Base-by-base conservation (phyloP, 225 moss, liverwort and hornwort species). In the Sphagnum tenellum region DNA sequence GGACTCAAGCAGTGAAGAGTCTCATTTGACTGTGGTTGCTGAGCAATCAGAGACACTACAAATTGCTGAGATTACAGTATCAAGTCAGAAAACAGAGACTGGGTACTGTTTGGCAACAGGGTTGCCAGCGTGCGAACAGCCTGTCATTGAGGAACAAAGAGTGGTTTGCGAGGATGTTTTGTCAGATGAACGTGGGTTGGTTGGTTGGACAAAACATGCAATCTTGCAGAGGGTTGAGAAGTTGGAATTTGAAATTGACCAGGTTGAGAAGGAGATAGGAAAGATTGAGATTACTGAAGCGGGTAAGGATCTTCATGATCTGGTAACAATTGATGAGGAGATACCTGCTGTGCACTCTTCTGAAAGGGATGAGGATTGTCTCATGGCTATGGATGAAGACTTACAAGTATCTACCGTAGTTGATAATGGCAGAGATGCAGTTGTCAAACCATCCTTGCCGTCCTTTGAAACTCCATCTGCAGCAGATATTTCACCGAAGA, bases 301-400 rank as follows among this genome's bases (percentile, higher is more conserved):
- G 52, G 51, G 3, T 8, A 46, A 14, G 48, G 67, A 59, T 4
- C 29, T 8, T 49, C 12, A 13, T 58, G 67, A 47, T 59, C 61
- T 71, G 63, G 53, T 52, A 73, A 54, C 13, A 57, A 60, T 61
- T 47, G 64, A 61, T 47, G 59, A 45, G 60, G 46, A 45, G 66
- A 60, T 71, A 47, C 61, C 59, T 68, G 52, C 63, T 64, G 6
- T 57, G 63, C 66, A 61, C 55, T 58, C 62, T 55, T 12, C 64
- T 45, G 61, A 65, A 62, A 62, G 60, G 66, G 47, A 61, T 13
- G 66, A 68, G 61, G 73, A 76, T n/a, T 62, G 57, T 70, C 50
- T 68, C 60, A 67, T n/a, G 65, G 68, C 66, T 62, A 82, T 82
- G 76, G 64, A 79, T 45, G 76, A 79, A 66, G 67, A 76, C 46